Percentiles rank a stretch among this genome's conserved stretches.
Conservation (phyloP, 78 protist genomes). For the Kipferlia bialata region DNA sequence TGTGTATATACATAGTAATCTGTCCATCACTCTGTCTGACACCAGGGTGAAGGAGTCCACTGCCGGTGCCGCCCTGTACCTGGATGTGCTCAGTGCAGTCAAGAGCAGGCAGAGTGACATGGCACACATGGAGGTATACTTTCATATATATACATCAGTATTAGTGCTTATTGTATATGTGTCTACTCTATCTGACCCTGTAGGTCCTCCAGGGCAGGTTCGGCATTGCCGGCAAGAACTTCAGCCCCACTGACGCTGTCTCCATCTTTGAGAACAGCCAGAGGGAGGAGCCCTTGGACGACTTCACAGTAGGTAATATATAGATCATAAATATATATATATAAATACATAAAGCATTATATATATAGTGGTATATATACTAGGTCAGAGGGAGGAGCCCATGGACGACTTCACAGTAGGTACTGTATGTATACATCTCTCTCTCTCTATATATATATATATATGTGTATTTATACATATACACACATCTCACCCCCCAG, state of each 20-base stretch:
- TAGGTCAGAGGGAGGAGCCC: no score
- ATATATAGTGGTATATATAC: no score
- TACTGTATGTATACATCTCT: conserved; percentile 25
- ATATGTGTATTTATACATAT: no score
- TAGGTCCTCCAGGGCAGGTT: conserved; percentile 42
- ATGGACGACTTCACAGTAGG: conserved; percentile 52
- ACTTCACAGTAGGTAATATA: conserved; percentile 44
- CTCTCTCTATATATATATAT: no score
- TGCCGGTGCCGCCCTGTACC: not conserved
- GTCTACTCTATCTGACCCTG: no score
- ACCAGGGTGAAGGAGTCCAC: conserved; percentile 19
- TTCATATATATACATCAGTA: no score
- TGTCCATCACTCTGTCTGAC: conserved; percentile 48
- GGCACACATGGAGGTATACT: no score
- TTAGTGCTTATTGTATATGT: no score
- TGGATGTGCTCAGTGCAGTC: conserved; percentile 29
- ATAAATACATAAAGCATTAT: no score
- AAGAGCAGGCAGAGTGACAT: not conserved
- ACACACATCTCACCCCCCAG: no score
- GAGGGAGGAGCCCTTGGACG: conserved; percentile 22
- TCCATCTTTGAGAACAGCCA: conserved; percentile 39
- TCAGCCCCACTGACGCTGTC: conserved; percentile 35
- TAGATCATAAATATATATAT: no score
- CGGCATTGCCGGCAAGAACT: conserved; percentile 56
- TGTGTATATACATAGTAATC: no score